Conservation (phyloP, 371 early-diverging fungal genomes). For the Sporodiniella umbellata region DNA sequence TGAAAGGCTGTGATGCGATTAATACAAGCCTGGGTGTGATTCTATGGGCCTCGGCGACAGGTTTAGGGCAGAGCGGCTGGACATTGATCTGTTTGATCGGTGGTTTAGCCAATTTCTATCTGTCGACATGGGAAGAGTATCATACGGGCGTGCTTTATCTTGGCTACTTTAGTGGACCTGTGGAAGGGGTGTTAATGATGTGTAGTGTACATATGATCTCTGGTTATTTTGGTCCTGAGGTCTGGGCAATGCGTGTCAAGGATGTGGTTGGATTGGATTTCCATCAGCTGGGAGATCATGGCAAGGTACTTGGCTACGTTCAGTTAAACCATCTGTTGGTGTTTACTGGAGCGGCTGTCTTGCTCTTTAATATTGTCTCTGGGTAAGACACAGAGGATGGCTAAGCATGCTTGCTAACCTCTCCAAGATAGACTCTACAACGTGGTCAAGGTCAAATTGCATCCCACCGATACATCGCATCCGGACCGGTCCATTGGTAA, state of each 20-base stretch:
- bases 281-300: not conserved
- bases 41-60: conserved; percentile 62
- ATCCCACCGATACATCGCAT: conserved; percentile 35
- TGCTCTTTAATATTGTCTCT: conserved; percentile 57
- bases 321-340: conserved; percentile 65
- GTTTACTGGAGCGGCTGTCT: conserved; percentile 49
- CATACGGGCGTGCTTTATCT: conserved; percentile 90
- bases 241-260: too few relatives aligned
- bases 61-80: conserved; percentile 80
- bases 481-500: conserved; percentile 47
- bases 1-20: conserved; percentile 85
- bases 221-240: conserved; percentile 49
- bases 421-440: conserved; percentile 18
- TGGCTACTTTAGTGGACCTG: conserved; percentile 92
- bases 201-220: conserved; percentile 62
- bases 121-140: conserved; percentile 95
- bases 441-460: conserved; percentile 26
- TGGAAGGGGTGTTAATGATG: conserved; percentile 89
- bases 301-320: conserved; percentile 33
- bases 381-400: conserved; percentile 35
- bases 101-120: conserved; percentile 84
- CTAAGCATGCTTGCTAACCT: not conserved
- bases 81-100: conserved; percentile 51
- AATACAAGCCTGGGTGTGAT: conserved; percentile 70
- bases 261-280: conserved; percentile 19